Conservation (phyloP, 768 basidiomycete species). For the Nevesoporus exiguus region DNA sequence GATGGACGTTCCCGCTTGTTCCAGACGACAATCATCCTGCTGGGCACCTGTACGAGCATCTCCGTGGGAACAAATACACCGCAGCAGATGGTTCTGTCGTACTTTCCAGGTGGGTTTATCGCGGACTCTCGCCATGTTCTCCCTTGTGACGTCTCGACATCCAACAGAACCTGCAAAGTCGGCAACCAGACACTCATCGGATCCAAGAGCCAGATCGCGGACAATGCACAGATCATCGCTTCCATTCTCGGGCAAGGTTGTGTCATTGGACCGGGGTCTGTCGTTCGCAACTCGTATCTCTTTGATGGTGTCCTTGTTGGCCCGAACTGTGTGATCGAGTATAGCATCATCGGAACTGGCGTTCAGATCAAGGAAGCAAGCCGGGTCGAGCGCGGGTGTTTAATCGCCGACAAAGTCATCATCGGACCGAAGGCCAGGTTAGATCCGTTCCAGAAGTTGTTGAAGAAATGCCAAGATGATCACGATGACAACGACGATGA, state of each 20-base stretch:
- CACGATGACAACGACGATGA: slow-evolving; percentile 22
- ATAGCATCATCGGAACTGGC: slow-evolving; percentile 77
- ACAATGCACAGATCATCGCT: slow-evolving; percentile 59
- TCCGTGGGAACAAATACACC: slow-evolving; percentile 86
- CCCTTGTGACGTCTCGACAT: neutral
- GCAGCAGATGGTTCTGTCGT: slow-evolving; percentile 72
- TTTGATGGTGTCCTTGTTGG: slow-evolving; percentile 77
- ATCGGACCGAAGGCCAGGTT: slow-evolving; percentile 72
- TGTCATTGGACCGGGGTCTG: slow-evolving; percentile 63
- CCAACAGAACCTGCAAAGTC: slow-evolving; percentile 69
- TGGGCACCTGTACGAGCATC: slow-evolving; percentile 78
- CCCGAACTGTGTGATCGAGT: slow-evolving; percentile 64
- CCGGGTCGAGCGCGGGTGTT: slow-evolving; percentile 65
- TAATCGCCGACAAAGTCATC: slow-evolving; percentile 79
- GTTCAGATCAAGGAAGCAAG: slow-evolving; percentile 70
- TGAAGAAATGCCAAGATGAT: slow-evolving; percentile 42
- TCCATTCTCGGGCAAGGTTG: slow-evolving; percentile 82
- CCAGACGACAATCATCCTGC: slow-evolving; percentile 92
- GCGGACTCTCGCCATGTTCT: neutral
- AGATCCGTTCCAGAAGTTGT: slow-evolving; percentile 69
- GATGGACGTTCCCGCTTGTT: slow-evolving; percentile 95
- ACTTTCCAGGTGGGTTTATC: slow-evolving; percentile 67
- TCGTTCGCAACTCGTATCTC: slow-evolving; percentile 75
- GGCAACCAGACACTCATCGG: slow-evolving; percentile 85
- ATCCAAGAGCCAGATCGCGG: slow-evolving; percentile 62